A percentile compares a stretch with the other conserved stretches of the same genome.
These are phyloP conservation scores for Tirmania nivea DNA, from an alignment of 495 filamentous ascomycete genomes.

Conservation along the genomic window DNA sequence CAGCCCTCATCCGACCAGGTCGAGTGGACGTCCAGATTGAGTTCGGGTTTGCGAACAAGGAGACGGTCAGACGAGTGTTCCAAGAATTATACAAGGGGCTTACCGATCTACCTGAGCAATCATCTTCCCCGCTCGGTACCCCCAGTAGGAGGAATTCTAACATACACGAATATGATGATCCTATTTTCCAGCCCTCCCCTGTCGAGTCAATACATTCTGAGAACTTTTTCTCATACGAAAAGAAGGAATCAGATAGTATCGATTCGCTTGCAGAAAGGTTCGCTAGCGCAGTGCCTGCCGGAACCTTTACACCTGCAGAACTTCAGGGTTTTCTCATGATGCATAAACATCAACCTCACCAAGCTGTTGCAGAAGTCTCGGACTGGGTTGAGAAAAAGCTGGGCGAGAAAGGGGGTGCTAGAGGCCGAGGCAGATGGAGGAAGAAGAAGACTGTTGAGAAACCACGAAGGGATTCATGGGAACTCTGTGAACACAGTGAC, in stretches of 20 bases:
- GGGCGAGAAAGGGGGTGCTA: too few relatives aligned
- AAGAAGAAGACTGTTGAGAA: too few relatives aligned
- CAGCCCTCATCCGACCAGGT: constrained; percentile 53
- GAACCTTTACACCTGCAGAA: constrained; percentile 41
- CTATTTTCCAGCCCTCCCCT: constrained; percentile 5
- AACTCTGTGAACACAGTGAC: too few relatives aligned
- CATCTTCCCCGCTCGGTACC: constrained; percentile 24
- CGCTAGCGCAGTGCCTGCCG: constrained; percentile 27
- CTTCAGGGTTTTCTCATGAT: constrained; percentile 43
- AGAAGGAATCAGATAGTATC: neutral
- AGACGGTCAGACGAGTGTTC: constrained; percentile 29
- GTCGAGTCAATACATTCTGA: neutral
- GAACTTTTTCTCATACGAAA: too few relatives aligned
- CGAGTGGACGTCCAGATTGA: constrained; percentile 54
- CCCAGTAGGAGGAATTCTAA: constrained; percentile 32
- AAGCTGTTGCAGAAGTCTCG: constrained; percentile 26
- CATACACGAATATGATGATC: constrained; percentile 28
- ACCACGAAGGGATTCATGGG: too few relatives aligned
- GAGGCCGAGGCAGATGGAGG: too few relatives aligned
- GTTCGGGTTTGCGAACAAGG: constrained; percentile 33
- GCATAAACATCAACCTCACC: constrained; percentile 30
- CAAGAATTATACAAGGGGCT: constrained; percentile 22
- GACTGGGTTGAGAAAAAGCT: constrained; percentile 23
- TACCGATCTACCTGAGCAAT: neutral
- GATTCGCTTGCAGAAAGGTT: constrained; percentile 28